Evolutionary conservation across 2,329 filamentous ascomycete species (phyloP).

Genomic region (Aspergillus luchuensis): DNA sequence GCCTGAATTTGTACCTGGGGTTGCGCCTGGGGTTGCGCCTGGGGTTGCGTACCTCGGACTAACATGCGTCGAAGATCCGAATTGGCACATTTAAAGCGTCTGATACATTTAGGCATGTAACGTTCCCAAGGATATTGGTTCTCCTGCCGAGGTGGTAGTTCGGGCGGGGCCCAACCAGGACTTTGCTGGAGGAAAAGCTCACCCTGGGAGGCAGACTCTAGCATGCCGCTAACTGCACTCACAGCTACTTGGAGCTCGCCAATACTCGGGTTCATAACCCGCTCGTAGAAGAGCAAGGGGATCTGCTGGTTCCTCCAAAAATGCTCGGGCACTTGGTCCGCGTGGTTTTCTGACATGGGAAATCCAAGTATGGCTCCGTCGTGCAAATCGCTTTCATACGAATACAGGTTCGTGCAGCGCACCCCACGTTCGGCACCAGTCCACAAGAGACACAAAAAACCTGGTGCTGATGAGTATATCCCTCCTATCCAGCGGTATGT

Average conservation of each 20-base stretch:
- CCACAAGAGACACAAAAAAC: constrained; percentile 35
- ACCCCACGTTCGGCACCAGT: constrained; percentile 33
- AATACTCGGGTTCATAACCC: constrained; percentile 28
- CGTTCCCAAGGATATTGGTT: constrained; percentile 9
- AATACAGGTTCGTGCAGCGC: constrained; percentile 22
- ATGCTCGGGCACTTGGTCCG: constrained; percentile 27
- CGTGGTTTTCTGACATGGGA: no score
- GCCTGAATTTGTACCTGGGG: no score
- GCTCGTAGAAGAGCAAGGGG: constrained; percentile 40
- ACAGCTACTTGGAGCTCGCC: constrained; percentile 22
- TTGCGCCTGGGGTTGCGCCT: background rate
- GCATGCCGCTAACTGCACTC: constrained; percentile 19
- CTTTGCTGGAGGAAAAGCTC: constrained; percentile 13
- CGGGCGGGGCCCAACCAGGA: constrained; percentile 9
- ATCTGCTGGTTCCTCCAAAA: constrained; percentile 27
- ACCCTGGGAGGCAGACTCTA: background rate
- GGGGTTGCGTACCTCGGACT: no score
- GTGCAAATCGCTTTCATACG: constrained; percentile 35
- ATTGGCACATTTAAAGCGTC: background rate
- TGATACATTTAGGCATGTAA: background rate
- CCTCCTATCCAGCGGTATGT: constrained; percentile 44
- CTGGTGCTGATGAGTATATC: constrained; percentile 29
- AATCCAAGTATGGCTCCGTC: constrained; percentile 29
- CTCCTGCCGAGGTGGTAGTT: background rate
- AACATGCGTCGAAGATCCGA: no score